phyloP scores from a whole-genome alignment of 352 stramenopile species.

The Aphanomyces cochlioides region DNA sequence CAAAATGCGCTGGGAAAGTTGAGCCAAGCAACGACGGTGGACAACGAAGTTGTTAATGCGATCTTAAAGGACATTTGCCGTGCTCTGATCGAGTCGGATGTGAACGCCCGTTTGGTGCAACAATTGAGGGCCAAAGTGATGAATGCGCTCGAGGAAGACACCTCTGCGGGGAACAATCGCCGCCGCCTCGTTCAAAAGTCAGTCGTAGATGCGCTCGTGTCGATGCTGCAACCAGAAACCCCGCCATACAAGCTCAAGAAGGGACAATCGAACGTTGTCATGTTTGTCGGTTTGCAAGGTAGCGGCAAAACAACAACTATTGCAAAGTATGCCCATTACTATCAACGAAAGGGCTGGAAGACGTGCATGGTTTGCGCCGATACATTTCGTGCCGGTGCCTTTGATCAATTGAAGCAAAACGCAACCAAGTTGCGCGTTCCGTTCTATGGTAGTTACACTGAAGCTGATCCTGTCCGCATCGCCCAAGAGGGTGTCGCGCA shows the following conservation, averaged over 20 bases:
- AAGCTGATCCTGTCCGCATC: conserved; percentile 97
- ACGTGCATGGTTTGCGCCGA: conserved; percentile 99
- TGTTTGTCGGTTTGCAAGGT: conserved; percentile 93
- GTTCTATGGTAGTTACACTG: conserved; percentile 98
- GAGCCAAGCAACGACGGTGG: conserved; percentile 82
- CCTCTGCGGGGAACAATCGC: conserved; percentile 74
- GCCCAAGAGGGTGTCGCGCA: conserved; percentile 96
- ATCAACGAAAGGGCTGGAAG: conserved; percentile 97
- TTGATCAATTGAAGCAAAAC: conserved; percentile 99
- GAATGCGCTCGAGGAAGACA: conserved; percentile 80
- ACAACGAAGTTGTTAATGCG: conserved; percentile 86
- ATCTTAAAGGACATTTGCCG: conserved; percentile 90
- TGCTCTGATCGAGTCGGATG: conserved; percentile 86
- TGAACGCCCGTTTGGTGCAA: conserved; percentile 86
- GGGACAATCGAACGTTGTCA: conserved; percentile 89
- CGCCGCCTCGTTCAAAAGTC: conserved; percentile 88
- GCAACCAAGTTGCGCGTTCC: conserved; percentile 97
- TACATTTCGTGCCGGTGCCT: conserved; percentile 97
- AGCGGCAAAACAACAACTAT: conserved; percentile 99
- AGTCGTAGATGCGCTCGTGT: conserved; percentile 86
- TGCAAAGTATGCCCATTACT: conserved; percentile 99
- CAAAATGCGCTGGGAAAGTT: conserved; percentile 83
- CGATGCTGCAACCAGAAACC: conserved; percentile 83
- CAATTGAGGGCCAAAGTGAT: conserved; percentile 89
- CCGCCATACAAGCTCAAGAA: conserved; percentile 90